Conservation (phyloP, 2,329 filamentous ascomycete genomes). For the Cryphonectria radicalis region DNA sequence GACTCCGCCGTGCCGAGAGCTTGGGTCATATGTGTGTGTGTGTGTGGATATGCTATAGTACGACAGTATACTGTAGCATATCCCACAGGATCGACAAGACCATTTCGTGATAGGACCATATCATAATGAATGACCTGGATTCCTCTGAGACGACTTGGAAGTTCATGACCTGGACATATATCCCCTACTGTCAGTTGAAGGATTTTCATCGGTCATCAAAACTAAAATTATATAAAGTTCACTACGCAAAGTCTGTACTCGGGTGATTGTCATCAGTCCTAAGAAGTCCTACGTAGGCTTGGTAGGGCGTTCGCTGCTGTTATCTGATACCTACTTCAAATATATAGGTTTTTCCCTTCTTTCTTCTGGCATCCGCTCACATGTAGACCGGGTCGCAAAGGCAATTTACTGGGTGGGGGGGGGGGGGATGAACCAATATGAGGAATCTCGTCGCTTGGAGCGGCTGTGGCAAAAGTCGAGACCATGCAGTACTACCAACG, state of each 20-base stretch:
- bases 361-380: background rate
- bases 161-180: background rate
- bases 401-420: background rate
- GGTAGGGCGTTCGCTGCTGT: background rate
- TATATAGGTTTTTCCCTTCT: too few species aligned
- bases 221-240: background rate
- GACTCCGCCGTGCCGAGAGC: background rate
- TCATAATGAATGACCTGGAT: background rate
- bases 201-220: background rate
- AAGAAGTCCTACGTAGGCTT: background rate
- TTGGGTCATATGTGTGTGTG: background rate
- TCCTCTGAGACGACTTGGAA: background rate
- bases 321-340: background rate
- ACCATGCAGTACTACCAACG: background rate
- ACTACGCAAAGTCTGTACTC: background rate
- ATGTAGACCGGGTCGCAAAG: background rate
- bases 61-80: background rate
- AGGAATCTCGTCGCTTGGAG: background rate
- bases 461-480: background rate
- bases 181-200: background rate
- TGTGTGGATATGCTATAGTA: background rate
- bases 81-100: too few species aligned
- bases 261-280: background rate
- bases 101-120: too few species aligned
- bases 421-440: background rate